Evolutionary conservation across 306 rosid species (phyloP).

Genomic region (Malus orientalis): DNA sequence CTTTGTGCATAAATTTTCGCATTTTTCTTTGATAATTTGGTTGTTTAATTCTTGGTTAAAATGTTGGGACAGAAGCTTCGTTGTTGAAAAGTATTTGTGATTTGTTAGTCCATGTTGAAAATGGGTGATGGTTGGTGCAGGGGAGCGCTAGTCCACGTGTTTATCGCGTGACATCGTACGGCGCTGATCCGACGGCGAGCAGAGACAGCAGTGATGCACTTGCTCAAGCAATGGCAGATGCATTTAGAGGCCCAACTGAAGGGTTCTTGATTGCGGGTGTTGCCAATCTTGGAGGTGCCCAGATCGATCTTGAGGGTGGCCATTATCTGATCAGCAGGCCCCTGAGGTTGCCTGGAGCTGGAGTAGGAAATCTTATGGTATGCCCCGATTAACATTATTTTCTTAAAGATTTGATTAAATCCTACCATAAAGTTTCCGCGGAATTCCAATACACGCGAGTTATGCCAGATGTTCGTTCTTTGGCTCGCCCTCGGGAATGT

Average conservation of each 20-base stretch:
- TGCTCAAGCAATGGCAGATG: conserved; percentile 56
- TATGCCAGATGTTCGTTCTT: conserved; percentile 13
- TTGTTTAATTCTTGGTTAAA: background rate
- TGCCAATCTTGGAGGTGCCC: conserved; percentile 67
- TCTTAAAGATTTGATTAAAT: background rate
- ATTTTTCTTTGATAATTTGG: background rate
- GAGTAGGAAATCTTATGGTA: conserved; percentile 80
- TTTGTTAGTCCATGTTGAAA: background rate
- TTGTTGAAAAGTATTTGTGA: background rate
- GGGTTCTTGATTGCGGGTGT: conserved; percentile 55
- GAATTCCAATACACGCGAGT: background rate
- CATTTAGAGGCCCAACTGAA: conserved; percentile 23
- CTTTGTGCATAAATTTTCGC: background rate
- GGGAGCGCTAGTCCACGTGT: conserved; percentile 31
- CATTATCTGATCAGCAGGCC: conserved; percentile 51
- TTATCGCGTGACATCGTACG: conserved; percentile 58
- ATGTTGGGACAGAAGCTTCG: background rate
- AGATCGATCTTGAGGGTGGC: conserved; percentile 77
- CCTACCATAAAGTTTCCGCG: background rate
- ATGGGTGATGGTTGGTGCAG: conserved; percentile 25
- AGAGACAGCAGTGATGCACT: conserved; percentile 70
- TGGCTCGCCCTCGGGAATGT: background rate
- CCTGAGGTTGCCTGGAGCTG: conserved; percentile 41
- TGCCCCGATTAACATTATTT: background rate
- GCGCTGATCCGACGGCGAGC: conserved; percentile 80